phyloP scores from a whole-genome alignment of 805 yeast genomes.

The Starmerella vitae region DNA sequence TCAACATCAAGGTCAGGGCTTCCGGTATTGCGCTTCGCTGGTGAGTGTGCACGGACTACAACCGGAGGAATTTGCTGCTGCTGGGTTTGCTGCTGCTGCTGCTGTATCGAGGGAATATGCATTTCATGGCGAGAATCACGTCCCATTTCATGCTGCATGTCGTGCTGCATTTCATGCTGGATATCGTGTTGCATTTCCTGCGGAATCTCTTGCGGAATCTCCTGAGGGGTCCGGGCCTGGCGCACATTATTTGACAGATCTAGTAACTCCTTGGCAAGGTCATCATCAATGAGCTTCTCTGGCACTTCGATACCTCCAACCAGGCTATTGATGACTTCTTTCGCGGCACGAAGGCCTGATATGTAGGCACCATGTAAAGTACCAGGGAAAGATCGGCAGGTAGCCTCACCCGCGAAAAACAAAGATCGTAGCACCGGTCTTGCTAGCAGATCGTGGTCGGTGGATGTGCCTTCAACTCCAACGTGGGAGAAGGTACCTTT shows the following conservation, averaged over 20 bases:
- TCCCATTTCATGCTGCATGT: background rate
- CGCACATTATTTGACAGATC: background rate
- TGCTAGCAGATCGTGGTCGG: conserved; percentile 31
- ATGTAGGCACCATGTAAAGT: conserved; percentile 34
- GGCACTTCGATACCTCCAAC: conserved; percentile 32
- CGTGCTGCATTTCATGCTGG: background rate
- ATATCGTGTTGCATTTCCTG: background rate
- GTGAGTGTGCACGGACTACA: background rate
- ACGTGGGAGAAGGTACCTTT: conserved; percentile 59
- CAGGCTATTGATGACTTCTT: conserved; percentile 30
- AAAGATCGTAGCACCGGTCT: conserved; percentile 28
- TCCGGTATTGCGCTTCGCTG: conserved; percentile 1
- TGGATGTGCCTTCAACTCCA: conserved; percentile 32
- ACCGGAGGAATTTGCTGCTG: background rate
- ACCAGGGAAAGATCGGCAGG: conserved; percentile 31
- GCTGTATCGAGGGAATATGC: background rate
- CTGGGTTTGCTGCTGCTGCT: background rate
- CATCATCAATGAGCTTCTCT: conserved; percentile 23
- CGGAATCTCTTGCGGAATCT: background rate
- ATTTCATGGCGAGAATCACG: background rate
- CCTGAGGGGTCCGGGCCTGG: background rate
- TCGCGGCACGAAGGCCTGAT: conserved; percentile 32
- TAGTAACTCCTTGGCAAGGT: background rate
- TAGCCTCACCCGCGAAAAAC: conserved; percentile 35
- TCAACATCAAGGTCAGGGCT: conserved; percentile 6